Conservation (phyloP, 306 rosid species). For the Ormosia semicastrata region DNA sequence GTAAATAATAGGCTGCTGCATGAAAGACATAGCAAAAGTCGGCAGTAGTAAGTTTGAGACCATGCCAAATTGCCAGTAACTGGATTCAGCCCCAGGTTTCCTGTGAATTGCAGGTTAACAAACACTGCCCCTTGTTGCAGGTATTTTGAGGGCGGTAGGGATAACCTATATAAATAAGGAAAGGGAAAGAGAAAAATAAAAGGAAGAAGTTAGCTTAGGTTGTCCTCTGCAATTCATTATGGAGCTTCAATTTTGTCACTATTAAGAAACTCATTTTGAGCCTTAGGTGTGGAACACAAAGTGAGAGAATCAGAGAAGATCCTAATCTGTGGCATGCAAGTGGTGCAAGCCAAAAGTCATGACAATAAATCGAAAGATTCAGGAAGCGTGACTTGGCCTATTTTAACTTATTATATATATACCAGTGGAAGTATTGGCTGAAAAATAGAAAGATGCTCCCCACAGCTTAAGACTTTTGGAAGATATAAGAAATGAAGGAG, state of each 20-base stretch:
- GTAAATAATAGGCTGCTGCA: not conserved
- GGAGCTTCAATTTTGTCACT: not conserved
- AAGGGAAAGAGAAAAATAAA: not conserved
- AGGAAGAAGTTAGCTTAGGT: not conserved
- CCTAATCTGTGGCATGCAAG: not conserved
- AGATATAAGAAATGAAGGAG: not conserved
- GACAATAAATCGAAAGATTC: not conserved
- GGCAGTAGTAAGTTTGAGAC: not conserved
- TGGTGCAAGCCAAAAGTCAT: not conserved
- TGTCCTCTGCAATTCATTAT: not conserved
- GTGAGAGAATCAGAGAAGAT: no score
- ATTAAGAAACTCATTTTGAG: not conserved
- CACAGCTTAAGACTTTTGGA: not conserved
- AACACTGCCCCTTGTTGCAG: not conserved
- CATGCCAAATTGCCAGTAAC: not conserved
- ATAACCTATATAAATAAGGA: not conserved
- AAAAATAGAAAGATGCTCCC: not conserved
- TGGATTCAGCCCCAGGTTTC: not conserved
- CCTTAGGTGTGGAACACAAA: not conserved
- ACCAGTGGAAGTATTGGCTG: not conserved
- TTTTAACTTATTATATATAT: not conserved
- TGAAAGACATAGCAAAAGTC: not conserved
- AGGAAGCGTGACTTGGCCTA: not conserved
- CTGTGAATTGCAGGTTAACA: not conserved
- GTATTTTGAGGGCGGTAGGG: not conserved